Evolutionary conservation across 2,329 filamentous ascomycete species (phyloP).

Genomic region (Cyphellophora attinorum): DNA sequence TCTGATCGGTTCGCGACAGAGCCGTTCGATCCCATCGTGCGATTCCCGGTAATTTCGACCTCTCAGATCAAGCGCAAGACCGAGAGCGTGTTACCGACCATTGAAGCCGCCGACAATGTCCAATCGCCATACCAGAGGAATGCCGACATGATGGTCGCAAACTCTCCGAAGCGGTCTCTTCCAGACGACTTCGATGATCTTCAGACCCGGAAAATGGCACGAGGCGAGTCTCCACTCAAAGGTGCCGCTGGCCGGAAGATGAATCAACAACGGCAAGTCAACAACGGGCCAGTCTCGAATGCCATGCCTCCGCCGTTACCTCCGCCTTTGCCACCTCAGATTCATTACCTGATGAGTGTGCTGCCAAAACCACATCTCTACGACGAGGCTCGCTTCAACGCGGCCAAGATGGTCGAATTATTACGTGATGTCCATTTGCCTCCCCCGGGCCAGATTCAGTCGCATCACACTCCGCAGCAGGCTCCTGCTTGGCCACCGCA

Average conservation of each 20-base stretch:
- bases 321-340: conserved; percentile 62
- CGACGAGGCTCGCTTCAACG: conserved; percentile 58
- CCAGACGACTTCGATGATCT: conserved; percentile 65
- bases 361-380: conserved; percentile 67
- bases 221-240: conserved; percentile 89
- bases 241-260: conserved; percentile 77
- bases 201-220: conserved; percentile 74
- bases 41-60: conserved; percentile 77
- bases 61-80: conserved; percentile 63
- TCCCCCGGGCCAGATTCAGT: conserved; percentile 46
- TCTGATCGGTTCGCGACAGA: conserved; percentile 62
- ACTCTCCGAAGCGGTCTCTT: conserved; percentile 48
- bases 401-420: conserved; percentile 62
- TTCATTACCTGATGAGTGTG: conserved; percentile 56
- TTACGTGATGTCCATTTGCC: conserved; percentile 39
- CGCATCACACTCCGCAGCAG: conserved; percentile 6
- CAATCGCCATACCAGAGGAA: conserved; percentile 28
- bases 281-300: conserved; percentile 24
- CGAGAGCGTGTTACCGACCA: conserved; percentile 30
- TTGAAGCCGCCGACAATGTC: conserved; percentile 15
- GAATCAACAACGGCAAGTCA: conserved; percentile 54
- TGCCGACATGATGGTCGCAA: conserved; percentile 25
- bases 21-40: conserved; percentile 70
- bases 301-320: conserved; percentile 40
- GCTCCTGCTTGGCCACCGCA: conserved; percentile 7